Evolutionary conservation across 1,284 basidiomycete species (phyloP).

Genomic region (Ganoderma leucocontextum): DNA sequence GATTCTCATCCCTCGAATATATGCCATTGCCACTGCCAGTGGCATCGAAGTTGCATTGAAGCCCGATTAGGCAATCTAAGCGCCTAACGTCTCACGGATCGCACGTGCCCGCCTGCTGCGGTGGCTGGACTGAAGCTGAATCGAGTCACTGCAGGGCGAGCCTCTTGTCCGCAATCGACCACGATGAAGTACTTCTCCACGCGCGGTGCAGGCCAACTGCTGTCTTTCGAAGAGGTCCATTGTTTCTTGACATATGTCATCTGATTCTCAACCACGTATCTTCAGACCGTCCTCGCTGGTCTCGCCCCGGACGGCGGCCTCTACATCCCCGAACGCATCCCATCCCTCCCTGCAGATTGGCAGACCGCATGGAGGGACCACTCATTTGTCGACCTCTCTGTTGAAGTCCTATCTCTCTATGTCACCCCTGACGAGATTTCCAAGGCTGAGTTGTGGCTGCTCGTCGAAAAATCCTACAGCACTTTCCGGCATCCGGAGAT

Average conservation of each 20-base stretch:
- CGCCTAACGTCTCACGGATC: not conserved
- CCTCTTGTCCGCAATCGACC: not conserved
- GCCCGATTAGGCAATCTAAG: not conserved
- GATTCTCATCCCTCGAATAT: too few species aligned
- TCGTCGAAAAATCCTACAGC: slow-evolving; percentile 88
- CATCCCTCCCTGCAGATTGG: slow-evolving; percentile 84
- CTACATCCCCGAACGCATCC: slow-evolving; percentile 88
- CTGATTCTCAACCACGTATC: slow-evolving; percentile 28
- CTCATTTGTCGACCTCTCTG: slow-evolving; percentile 89
- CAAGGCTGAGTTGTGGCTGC: slow-evolving; percentile 71
- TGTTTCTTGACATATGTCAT: slow-evolving; percentile 24
- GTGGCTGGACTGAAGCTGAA: not conserved
- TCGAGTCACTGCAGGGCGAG: not conserved
- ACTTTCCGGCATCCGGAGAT: slow-evolving; percentile 88
- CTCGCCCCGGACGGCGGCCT: slow-evolving; percentile 96
- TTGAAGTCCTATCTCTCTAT: slow-evolving; percentile 89
- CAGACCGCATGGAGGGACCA: slow-evolving; percentile 77
- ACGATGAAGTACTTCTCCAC: slow-evolving; percentile 83
- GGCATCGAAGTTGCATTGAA: too few species aligned
- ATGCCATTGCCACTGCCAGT: too few species aligned
- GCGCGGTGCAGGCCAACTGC: slow-evolving; percentile 69
- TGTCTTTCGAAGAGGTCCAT: slow-evolving; percentile 83
- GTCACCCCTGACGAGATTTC: slow-evolving; percentile 89
- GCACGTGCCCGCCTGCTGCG: not conserved
- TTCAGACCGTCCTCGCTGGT: slow-evolving; percentile 91